A percentile compares a stretch with the other conserved stretches of the same genome.
Conservation (phyloP, 768 basidiomycete genomes). For the Tulasnella sp. region DNA sequence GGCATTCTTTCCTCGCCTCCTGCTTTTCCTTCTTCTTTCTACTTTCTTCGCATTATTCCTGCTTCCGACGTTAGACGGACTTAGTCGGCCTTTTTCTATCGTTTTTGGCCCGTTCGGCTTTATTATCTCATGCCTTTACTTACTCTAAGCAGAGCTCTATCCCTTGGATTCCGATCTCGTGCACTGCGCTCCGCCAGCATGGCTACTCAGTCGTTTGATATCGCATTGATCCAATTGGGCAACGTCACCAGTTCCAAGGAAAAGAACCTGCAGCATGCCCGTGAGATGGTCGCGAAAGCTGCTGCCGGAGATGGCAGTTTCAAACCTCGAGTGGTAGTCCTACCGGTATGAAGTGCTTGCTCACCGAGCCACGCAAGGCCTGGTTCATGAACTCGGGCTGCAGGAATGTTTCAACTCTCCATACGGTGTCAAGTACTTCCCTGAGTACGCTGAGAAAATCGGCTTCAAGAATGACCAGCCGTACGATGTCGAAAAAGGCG, state of each 20-base stretch:
- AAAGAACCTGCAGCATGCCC: slow-evolving; percentile 73
- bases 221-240: slow-evolving; percentile 90
- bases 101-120: background rate
- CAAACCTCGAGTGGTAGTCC: slow-evolving; percentile 73
- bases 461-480: slow-evolving; percentile 48
- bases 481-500: slow-evolving; percentile 48
- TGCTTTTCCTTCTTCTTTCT: background rate
- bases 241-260: slow-evolving; percentile 59
- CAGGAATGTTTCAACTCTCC: slow-evolving; percentile 89
- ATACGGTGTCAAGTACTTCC: slow-evolving; percentile 73
- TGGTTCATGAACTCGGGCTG: background rate
- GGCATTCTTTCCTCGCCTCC: background rate
- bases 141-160: background rate
- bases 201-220: slow-evolving; percentile 50
- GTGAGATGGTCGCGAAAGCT: slow-evolving; percentile 69
- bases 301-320: slow-evolving; percentile 36
- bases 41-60: background rate
- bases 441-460: slow-evolving; percentile 74
- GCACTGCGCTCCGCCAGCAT: background rate
- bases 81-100: background rate
- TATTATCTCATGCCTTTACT: background rate
- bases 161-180: background rate
- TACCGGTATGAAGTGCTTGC: slow-evolving; percentile 51
- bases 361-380: background rate
- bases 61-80: background rate